Percentiles rank a stretch among this genome's conserved stretches.
Conservation (phyloP, 2,329 filamentous ascomycete species). For the Aspergillus pseudoterreus region DNA sequence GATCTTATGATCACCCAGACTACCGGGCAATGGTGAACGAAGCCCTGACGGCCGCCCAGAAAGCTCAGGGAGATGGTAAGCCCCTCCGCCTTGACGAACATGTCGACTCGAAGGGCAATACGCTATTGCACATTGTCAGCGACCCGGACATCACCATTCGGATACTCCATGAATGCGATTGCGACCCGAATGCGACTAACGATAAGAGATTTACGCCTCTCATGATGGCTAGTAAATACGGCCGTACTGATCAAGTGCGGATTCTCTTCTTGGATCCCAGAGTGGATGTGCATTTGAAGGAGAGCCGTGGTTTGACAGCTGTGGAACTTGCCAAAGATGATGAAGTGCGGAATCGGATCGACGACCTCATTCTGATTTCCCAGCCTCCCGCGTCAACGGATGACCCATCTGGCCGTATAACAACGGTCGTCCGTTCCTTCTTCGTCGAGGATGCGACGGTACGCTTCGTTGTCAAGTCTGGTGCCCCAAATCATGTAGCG, state of each 20-base stretch:
- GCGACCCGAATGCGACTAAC: constrained; percentile 94
- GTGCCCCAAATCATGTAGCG: constrained; percentile 59
- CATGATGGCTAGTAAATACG: constrained; percentile 99
- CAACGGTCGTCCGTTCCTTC: constrained; percentile 88
- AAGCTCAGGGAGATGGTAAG: constrained; percentile 70
- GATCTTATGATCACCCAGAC: constrained; percentile 88
- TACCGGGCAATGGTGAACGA: constrained; percentile 85
- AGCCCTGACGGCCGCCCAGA: constrained; percentile 70
- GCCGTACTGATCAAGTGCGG: constrained; percentile 86
- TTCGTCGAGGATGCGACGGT: constrained; percentile 97
- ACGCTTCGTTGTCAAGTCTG: constrained; percentile 89
- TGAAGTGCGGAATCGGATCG: constrained; percentile 92
- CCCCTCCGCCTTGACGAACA: constrained; percentile 90
- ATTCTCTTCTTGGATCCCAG: constrained; percentile 81
- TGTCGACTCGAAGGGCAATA: constrained; percentile 89
- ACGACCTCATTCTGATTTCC: constrained; percentile 84
- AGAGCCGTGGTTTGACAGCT: constrained; percentile 83
- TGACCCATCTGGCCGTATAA: constrained; percentile 74
- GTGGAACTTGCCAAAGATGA: constrained; percentile 97
- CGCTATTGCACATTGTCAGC: constrained; percentile 90
- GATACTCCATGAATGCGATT: constrained; percentile 79
- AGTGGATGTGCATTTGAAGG: constrained; percentile 79
- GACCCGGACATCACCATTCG: constrained; percentile 71
- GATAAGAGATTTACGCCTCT: constrained; percentile 92
- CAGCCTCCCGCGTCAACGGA: constrained; percentile 51